Conservation (phyloP, 1,284 basidiomycete genomes). For the Fomitopsis pinicola region DNA sequence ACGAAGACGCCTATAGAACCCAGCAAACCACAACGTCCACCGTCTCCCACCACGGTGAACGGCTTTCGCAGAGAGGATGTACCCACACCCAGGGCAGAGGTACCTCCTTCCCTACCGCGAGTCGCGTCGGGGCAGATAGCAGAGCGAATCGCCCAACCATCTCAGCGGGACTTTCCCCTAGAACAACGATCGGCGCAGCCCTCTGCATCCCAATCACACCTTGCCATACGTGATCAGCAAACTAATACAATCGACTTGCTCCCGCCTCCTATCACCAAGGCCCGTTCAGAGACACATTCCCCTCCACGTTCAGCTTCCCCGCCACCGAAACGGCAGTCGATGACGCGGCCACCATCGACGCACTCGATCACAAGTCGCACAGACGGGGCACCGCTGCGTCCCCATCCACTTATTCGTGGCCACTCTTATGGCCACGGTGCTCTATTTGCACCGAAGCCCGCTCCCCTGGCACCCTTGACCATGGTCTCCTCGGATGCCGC, state of each 20-base stretch:
- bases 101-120: slow-evolving; percentile 27
- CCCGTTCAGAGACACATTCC: slow-evolving; percentile 38
- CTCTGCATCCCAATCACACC: slow-evolving; percentile 5
- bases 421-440: slow-evolving; percentile 51
- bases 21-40: slow-evolving; percentile 13
- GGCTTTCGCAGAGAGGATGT: slow-evolving; percentile 21
- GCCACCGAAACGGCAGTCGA: slow-evolving; percentile 29
- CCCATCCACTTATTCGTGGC: slow-evolving; percentile 72
- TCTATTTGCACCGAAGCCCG: slow-evolving; percentile 37
- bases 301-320: slow-evolving; percentile 33
- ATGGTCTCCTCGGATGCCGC: slow-evolving; percentile 49
- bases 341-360: slow-evolving; percentile 59
- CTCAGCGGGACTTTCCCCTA: slow-evolving; percentile 15
- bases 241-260: slow-evolving; percentile 16
- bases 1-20: slow-evolving; percentile 25
- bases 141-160: slow-evolving; percentile 20
- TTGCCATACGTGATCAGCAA: slow-evolving; percentile 16
- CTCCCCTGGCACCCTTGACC: slow-evolving; percentile 59
- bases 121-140: slow-evolving; percentile 24
- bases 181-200: slow-evolving; percentile 9
- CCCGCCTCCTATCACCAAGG: slow-evolving; percentile 24
- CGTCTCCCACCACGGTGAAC: slow-evolving; percentile 15
- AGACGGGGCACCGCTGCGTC: slow-evolving; percentile 42
- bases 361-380: slow-evolving; percentile 45
- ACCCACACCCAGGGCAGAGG: slow-evolving; percentile 31